Evolutionary conservation across 108 stramenopile genomes (phyloP), one percentile per base, ranked within the genome.

Genomic region (Thalassiosira profunda): DNA sequence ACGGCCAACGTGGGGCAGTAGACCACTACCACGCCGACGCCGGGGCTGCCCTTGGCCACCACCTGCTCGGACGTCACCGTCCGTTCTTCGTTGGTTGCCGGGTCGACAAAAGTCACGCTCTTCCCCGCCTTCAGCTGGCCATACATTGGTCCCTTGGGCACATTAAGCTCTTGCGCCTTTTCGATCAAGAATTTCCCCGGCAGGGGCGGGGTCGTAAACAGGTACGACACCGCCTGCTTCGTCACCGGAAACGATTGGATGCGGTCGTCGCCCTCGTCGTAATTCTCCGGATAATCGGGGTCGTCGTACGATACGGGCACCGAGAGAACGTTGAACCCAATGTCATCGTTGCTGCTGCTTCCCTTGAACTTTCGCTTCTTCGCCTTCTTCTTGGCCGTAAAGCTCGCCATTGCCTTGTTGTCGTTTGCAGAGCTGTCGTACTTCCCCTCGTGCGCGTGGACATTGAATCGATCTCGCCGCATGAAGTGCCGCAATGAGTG

Each of bases 101-200:
- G 37, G 29, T 76, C 59, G n/a, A 59, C 29, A 77, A 94, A 90
- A 0, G 89, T 95, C n/a, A 96, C 82, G 17, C 61, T 51, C 57
- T 93, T 81, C 23, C 97, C 97, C 23, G 79, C 37, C 49, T 95
- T 92, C 21, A 98, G 61, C 76, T 89, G 57, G 18, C 81, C 86
- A 73, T 85, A 98, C 54, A 90, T 15, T 6, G 95, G 95, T 58
- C 97, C 97, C 45, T 48, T 65, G 25, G 91, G 92, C 4, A 98
- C 86, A 9, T 91, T 88, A 23, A 95, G 65, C 30, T 58, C 76
- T 36, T 43, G 68, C 26, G 97, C 97, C 56, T 75, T 76, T 9
- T 89, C 80, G 5, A 82, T 60, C 7, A 84, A 59, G 56, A 97
- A 97, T 56, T 88, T 90, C n/a, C 93, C 92, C 0, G 71, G 72